These are phyloP conservation scores for Globisporangium heterothallicum DNA, from an alignment of 352 stramenopile genomes.

Conservation along the genomic window DNA sequence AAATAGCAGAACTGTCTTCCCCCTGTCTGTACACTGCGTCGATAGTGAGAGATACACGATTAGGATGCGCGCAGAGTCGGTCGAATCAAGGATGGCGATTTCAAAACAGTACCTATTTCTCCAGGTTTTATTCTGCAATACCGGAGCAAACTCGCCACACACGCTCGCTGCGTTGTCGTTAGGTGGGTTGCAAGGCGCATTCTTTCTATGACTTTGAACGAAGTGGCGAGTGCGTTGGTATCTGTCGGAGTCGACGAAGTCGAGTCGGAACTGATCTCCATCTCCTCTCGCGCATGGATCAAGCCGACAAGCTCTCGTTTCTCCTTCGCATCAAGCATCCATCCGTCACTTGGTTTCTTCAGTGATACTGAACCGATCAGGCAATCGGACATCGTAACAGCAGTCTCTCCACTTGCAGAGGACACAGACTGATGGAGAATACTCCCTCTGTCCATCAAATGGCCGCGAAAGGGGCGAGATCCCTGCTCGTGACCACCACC, in stretches of 20 bases:
- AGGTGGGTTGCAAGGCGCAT: conserved; percentile 21
- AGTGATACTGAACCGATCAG: conserved; percentile 25
- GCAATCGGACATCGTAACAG: conserved; percentile 34
- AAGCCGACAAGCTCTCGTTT: conserved; percentile 17
- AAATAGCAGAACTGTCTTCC: conserved; percentile 21
- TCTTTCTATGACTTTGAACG: conserved; percentile 22
- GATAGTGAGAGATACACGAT: neutral
- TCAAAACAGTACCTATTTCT: conserved; percentile 11
- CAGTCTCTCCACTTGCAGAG: conserved; percentile 5
- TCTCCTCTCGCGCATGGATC: conserved; percentile 19
- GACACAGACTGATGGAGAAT: neutral
- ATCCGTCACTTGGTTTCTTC: neutral
- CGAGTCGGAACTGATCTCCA: neutral
- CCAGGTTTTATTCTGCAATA: conserved; percentile 18
- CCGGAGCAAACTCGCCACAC: conserved; percentile 18
- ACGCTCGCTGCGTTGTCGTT: conserved; percentile 16
- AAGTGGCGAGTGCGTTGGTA: conserved; percentile 17
- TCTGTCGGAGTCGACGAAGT: neutral
- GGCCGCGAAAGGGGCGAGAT: neutral
- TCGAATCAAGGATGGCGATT: neutral
- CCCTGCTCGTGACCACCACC: neutral
- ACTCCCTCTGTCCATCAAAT: neutral
- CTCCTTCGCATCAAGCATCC: conserved; percentile 12
- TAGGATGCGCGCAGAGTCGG: neutral
- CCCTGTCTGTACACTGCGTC: conserved; percentile 27